Conservation (phyloP, 805 yeast genomes). For the Ogataea ramenticola region DNA sequence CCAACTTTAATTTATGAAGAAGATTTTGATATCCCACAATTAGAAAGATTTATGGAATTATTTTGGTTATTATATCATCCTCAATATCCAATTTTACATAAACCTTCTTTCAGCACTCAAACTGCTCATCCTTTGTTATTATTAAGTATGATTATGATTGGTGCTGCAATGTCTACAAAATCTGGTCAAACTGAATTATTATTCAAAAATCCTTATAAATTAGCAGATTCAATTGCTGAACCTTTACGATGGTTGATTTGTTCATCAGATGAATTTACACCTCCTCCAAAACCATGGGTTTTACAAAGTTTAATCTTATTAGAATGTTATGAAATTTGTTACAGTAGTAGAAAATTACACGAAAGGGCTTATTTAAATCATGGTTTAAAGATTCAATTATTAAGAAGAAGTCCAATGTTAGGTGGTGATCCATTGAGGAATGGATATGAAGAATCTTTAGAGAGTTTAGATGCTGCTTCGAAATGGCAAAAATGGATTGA, state of each 20-base stretch:
- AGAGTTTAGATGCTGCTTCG: neutral
- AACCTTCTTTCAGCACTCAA: constrained; percentile 39
- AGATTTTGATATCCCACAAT: constrained; percentile 3
- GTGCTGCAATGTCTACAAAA: constrained; percentile 24
- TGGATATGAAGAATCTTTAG: constrained; percentile 14
- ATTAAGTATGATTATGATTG: constrained; percentile 45
- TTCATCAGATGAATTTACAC: constrained; percentile 31
- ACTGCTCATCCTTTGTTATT: constrained; percentile 42
- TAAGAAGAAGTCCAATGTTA: constrained; percentile 34
- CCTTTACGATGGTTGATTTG: constrained; percentile 37
- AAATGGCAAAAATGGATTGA: constrained; percentile 60
- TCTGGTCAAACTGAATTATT: constrained; percentile 2
- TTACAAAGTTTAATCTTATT: constrained; percentile 35
- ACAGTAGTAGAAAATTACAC: constrained; percentile 32
- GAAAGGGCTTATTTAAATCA: constrained; percentile 42
- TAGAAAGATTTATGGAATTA: constrained; percentile 11
- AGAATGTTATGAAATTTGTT: constrained; percentile 38
- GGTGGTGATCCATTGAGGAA: constrained; percentile 29
- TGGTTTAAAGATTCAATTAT: constrained; percentile 38
- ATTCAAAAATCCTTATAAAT: constrained; percentile 12
- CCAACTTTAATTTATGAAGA: constrained; percentile 2
- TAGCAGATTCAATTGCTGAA: constrained; percentile 26
- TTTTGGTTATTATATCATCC: constrained; percentile 50
- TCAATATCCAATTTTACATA: constrained; percentile 38
- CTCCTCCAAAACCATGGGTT: constrained; percentile 37